These are phyloP conservation scores for Calendula officinalis DNA, from an alignment of 129 eudicot genomes.

Conservation along the genomic window DNA sequence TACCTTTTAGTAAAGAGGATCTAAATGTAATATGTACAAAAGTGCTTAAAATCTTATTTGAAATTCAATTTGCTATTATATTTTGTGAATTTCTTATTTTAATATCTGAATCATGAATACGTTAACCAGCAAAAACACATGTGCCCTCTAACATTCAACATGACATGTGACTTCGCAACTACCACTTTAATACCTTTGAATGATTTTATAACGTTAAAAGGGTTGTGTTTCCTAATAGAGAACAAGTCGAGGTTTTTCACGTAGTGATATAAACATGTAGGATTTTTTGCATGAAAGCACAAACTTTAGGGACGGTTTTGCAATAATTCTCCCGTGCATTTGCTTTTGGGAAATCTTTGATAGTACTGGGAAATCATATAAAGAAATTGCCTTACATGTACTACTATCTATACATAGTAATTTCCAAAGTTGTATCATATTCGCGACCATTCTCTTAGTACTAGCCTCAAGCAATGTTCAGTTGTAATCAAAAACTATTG, in stretches of 20 bases:
- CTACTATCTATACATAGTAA: conserved; percentile 16
- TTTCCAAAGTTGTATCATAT: conserved; percentile 14
- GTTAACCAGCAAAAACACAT: background rate
- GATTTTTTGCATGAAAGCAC: background rate
- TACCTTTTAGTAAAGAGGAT: too few relatives aligned
- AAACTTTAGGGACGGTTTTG: conserved; percentile 6
- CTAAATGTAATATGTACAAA: too few relatives aligned
- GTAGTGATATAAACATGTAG: background rate
- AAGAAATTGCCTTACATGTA: background rate
- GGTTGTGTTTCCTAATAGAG: background rate
- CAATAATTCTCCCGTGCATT: background rate
- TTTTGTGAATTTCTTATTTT: too few relatives aligned
- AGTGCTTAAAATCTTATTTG: too few relatives aligned
- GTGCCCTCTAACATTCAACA: background rate
- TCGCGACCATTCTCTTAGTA: background rate
- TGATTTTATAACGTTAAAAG: background rate
- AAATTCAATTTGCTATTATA: too few relatives aligned
- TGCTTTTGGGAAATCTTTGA: conserved; percentile 5
- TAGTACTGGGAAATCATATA: conserved; percentile 6
- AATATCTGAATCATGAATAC: too few relatives aligned
- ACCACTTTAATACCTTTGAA: background rate
- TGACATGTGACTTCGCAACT: background rate
- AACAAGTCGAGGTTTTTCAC: too few relatives aligned
- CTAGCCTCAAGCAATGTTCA: too few relatives aligned
- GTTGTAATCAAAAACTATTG: too few relatives aligned